Evolutionary conservation across 2,329 filamentous ascomycete genomes (phyloP), one percentile per base, ranked within the genome.

Genomic region (Hypoxylon sp.): DNA sequence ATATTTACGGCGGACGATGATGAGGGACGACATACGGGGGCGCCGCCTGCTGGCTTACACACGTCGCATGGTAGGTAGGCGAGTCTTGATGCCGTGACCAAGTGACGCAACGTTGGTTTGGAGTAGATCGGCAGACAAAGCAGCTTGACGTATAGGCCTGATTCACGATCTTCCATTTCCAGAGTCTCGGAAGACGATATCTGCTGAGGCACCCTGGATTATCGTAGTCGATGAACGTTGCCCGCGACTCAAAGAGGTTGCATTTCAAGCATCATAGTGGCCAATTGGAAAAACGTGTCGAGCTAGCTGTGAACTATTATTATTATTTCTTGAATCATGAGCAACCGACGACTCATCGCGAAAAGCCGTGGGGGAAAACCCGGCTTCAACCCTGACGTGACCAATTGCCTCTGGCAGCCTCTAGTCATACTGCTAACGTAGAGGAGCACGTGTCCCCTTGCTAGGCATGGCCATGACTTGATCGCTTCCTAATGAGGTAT

Each of bases 1-100:
- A 52, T n/a, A n/a, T 41, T 23, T 33, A 51, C 42, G 53, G 24
- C 56, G 43, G 56, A 60, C 24, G 48, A 57, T 52, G 56, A 60
- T 60, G 56, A 41, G 42, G 48, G 46, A 42, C 38, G 40, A 37
- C 49, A 57, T 62, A 45, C 23, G 45, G 51, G 48, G 45, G 48
- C 33, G 49, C 24, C 40, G 38, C 45, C 41, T 33, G 33, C 27
- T 53, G 13, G 11, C 20, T 13, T 17, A 23, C 26, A 26, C 21
- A 13, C 4, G 4, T 10, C 21, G n/a, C 17, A 23, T 45, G 41
- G n/a, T 4, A 40, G 37, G 18, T 17, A 35, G 4, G 26, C 17
- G 17, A 37, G 31, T 47, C 15, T 43, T 48, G 13, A 24, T 48
- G 38, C 26, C 26, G 31, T 35, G n/a, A 8, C n/a, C n/a, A 8